A percentile compares a stretch with the other conserved stretches of the same genome.
Evolutionary conservation across 1,139 yeast genomes (phyloP).

Genomic region (Lodderomyces parapsilosis): DNA sequence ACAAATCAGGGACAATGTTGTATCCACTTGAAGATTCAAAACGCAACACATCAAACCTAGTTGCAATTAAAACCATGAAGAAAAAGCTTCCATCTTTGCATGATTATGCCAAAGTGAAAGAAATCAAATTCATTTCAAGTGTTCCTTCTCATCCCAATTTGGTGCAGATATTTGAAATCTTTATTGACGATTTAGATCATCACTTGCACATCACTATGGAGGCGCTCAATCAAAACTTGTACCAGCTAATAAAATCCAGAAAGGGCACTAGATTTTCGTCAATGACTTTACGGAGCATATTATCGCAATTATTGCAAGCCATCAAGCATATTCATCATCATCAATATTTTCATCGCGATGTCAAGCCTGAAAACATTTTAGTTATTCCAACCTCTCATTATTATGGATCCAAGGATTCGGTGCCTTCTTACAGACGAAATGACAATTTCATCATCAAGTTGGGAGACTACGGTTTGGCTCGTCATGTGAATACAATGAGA

Average conservation of each 20-base stretch:
- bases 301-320: slow-evolving; percentile 72
- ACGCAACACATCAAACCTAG: slow-evolving; percentile 41
- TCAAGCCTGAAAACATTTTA: slow-evolving; percentile 75
- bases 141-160: slow-evolving; percentile 73
- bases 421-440: slow-evolving; percentile 37
- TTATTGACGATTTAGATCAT: slow-evolving; percentile 58
- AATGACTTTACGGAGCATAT: slow-evolving; percentile 60
- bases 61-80: slow-evolving; percentile 84
- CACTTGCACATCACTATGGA: slow-evolving; percentile 87
- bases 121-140: slow-evolving; percentile 65
- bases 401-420: slow-evolving; percentile 42
- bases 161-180: slow-evolving; percentile 74
- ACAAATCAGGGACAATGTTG: slow-evolving; percentile 45
- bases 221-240: slow-evolving; percentile 76
- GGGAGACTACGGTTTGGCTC: slow-evolving; percentile 90
- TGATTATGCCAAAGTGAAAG: slow-evolving; percentile 69
- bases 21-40: slow-evolving; percentile 39
- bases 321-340: slow-evolving; percentile 76
- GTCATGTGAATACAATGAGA: slow-evolving; percentile 53
- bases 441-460: slow-evolving; percentile 69
- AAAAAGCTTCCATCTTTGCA: slow-evolving; percentile 45
- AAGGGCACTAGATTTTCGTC: slow-evolving; percentile 51
- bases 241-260: slow-evolving; percentile 66
- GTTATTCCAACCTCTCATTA: slow-evolving; percentile 57
- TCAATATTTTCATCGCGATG: slow-evolving; percentile 83